phyloP scores from a whole-genome alignment of 2,329 filamentous ascomycete genomes.

The Cercospora brassicicola region DNA sequence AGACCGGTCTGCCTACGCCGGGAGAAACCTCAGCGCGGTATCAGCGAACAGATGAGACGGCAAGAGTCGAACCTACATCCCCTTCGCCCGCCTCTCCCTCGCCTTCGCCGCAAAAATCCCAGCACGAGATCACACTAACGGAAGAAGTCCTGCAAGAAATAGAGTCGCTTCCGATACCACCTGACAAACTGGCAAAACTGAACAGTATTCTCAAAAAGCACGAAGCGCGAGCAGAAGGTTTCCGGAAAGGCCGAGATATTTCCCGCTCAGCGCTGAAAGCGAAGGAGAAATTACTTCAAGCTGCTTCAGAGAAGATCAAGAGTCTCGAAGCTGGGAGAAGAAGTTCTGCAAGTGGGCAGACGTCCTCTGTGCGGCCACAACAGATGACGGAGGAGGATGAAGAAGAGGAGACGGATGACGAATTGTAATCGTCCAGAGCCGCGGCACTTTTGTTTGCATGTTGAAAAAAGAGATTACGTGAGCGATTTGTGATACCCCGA shows the following conservation, averaged over 20 bases:
- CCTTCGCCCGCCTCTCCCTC: constrained; percentile 22
- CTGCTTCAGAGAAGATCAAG: constrained; percentile 66
- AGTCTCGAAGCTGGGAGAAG: constrained; percentile 49
- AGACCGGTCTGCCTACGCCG: neutral
- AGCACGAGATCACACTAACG: constrained; percentile 24
- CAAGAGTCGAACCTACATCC: constrained; percentile 11
- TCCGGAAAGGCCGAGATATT: constrained; percentile 65
- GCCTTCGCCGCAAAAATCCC: neutral
- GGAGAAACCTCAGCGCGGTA: neutral
- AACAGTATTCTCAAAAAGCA: constrained; percentile 55
- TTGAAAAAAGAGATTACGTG: too few species aligned
- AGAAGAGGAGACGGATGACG: constrained; percentile 19
- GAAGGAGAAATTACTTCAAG: constrained; percentile 63
- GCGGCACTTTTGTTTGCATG: neutral
- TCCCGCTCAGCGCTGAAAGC: constrained; percentile 61
- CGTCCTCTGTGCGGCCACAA: constrained; percentile 47
- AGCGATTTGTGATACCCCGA: too few species aligned
- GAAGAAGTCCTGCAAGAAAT: constrained; percentile 30
- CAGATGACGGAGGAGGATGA: constrained; percentile 8
- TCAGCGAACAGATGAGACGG: neutral
- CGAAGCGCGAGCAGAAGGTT: constrained; percentile 60
- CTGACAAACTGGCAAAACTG: constrained; percentile 41
- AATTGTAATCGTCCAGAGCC: neutral
- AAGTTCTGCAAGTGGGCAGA: neutral
- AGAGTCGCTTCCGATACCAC: constrained; percentile 20